Conservation (phyloP, 2,329 filamentous ascomycete genomes). For the Peltaster fructicola region DNA sequence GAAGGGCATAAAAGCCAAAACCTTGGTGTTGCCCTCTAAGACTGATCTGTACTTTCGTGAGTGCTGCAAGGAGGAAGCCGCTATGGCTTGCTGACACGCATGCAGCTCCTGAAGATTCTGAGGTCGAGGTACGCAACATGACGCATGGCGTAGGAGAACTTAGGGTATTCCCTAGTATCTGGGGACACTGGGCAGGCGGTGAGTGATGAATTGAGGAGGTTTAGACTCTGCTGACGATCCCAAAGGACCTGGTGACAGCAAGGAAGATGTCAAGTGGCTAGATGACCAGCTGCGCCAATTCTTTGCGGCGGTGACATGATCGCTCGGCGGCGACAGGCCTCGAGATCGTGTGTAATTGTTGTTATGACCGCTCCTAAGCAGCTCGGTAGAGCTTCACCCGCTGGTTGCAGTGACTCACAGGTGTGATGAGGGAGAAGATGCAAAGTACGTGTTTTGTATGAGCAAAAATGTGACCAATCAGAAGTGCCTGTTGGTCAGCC, state of each 20-base stretch:
- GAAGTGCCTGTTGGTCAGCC: too few species aligned
- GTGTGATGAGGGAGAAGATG: too few species aligned
- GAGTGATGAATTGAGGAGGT: constrained; percentile 13
- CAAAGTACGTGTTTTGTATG: too few species aligned
- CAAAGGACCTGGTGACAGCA: constrained; percentile 50
- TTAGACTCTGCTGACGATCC: constrained; percentile 5
- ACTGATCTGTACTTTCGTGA: constrained; percentile 65
- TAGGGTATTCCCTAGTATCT: constrained; percentile 25
- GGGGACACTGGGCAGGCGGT: constrained; percentile 33
- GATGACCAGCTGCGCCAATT: constrained; percentile 42
- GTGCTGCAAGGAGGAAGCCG: constrained; percentile 17
- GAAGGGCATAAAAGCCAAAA: constrained; percentile 52
- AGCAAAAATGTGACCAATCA: too few species aligned
- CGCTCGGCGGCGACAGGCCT: too few species aligned
- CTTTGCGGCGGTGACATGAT: too few species aligned
- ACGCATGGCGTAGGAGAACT: constrained; percentile 38
- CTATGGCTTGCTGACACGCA: constrained; percentile 5
- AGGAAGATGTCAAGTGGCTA: constrained; percentile 54
- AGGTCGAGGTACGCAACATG: constrained; percentile 53
- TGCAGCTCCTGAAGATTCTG: constrained; percentile 52
- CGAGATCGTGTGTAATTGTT: too few species aligned
- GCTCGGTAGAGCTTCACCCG: too few species aligned
- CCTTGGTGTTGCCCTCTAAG: constrained; percentile 50
- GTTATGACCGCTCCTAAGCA: too few species aligned
- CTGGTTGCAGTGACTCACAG: too few species aligned